Base-by-base conservation (phyloP, 805 yeast species). In the Cephaloascus albidus region DNA sequence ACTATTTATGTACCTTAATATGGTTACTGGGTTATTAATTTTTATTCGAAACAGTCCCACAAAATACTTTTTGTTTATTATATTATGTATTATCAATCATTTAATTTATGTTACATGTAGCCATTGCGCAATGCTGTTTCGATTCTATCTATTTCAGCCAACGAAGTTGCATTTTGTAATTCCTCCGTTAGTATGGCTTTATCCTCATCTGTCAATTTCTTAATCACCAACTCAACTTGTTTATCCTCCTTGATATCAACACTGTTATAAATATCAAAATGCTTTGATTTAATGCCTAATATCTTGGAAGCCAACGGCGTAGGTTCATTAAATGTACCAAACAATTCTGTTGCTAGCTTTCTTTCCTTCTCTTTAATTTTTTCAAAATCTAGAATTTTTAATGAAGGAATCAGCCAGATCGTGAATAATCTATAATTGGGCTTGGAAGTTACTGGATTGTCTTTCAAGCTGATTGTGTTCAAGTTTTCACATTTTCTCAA, bases 61-160 rank as follows among this genome's bases (percentile, higher is more conserved):
- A n/a, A n/a, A n/a, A n/a, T n/a, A n/a, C n/a, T n/a, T n/a, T n/a
- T n/a, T n/a, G n/a, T n/a, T n/a, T n/a, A n/a, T n/a, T n/a, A n/a
- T n/a, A n/a, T n/a, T n/a, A n/a, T n/a, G n/a, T n/a, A n/a, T n/a
- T n/a, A n/a, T n/a, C n/a, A n/a, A n/a, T n/a, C n/a, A n/a, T n/a
- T n/a, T n/a, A n/a, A n/a, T n/a, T 23, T 6, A 12, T 23, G 20
- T 41, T 40, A 54, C 27, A 55, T 23, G 40, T 58, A 58, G 3
- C 68, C 78, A 27, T 54, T 60, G 40, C 58, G 57, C 35, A 83
- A 59, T 17, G 74, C 64, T 20, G 58, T 62, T 53, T 86, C 94
- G 18, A 88, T 72, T 38, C 75, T 61, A 42, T 80, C 84, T 4
- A 88, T 84, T 45, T 89, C 96, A 4, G 73, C 84, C 41, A 89